Evolutionary conservation across 164 flowering plant genomes (phyloP).

Genomic region (Pachysandra terminalis): DNA sequence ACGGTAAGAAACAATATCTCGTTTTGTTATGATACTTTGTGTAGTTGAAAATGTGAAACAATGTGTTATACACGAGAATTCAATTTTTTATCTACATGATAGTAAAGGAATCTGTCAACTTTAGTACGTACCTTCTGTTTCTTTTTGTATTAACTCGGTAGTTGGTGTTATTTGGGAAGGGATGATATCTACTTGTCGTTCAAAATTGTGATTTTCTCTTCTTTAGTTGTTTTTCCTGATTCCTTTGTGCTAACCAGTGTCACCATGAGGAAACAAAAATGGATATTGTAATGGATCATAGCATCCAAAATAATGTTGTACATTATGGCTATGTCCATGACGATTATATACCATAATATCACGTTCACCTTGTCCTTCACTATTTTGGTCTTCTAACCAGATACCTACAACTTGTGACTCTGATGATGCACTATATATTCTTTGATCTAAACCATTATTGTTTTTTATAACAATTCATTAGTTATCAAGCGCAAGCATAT

Average conservation of each 20-base stretch:
- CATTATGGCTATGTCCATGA: neutral
- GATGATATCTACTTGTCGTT: neutral
- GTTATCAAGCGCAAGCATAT: neutral
- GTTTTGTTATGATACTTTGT: neutral
- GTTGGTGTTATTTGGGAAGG: neutral
- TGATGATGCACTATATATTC: neutral
- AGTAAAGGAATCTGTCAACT: neutral
- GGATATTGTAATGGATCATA: constrained; percentile 23
- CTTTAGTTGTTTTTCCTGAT: neutral
- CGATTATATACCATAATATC: neutral
- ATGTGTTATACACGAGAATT: neutral
- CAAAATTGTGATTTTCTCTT: neutral
- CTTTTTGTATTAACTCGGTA: neutral
- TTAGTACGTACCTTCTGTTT: neutral
- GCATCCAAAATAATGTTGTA: constrained; percentile 10
- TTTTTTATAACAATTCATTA: neutral
- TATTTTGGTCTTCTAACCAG: neutral
- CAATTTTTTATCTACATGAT: neutral
- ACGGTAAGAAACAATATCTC: neutral
- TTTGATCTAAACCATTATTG: neutral
- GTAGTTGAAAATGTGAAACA: neutral
- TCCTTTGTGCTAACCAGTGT: constrained; percentile 15
- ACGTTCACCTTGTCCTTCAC: neutral
- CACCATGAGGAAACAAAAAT: constrained; percentile 1
- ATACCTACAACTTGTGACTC: neutral